Percentiles rank a stretch among this genome's conserved stretches.
Evolutionary conservation across 306 rosid species (phyloP).

Genomic region (Dicorynia guianensis): DNA sequence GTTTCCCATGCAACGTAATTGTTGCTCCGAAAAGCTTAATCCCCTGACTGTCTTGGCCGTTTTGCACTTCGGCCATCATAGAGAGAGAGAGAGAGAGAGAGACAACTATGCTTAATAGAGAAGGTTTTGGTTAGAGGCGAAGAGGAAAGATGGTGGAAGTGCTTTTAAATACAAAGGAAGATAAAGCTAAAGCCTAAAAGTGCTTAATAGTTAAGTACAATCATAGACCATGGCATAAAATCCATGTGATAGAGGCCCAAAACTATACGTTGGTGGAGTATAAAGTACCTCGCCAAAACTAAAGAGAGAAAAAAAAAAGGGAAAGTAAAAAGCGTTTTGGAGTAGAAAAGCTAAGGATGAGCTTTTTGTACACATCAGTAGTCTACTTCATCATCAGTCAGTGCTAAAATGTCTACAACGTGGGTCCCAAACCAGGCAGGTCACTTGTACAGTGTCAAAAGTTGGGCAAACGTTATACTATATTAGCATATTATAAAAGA

Average conservation of each 20-base stretch:
- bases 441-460: conserved; percentile 60
- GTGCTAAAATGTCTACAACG: conserved; percentile 44
- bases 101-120: conserved; percentile 23
- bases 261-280: conserved; percentile 39
- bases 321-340: conserved; percentile 34
- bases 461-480: conserved; percentile 23
- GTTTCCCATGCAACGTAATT: conserved; percentile 54
- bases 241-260: conserved; percentile 46
- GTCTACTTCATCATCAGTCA: conserved; percentile 58
- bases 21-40: conserved; percentile 87
- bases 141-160: conserved; percentile 27
- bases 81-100: background rate
- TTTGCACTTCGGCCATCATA: conserved; percentile 57
- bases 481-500: too few relatives aligned
- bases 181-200: conserved; percentile 37
- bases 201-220: conserved; percentile 38
- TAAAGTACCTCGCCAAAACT: conserved; percentile 42
- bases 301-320: background rate
- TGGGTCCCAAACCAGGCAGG: conserved; percentile 61
- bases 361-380: conserved; percentile 71
- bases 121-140: conserved; percentile 33
- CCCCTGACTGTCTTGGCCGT: conserved; percentile 55
- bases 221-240: conserved; percentile 24
- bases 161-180: conserved; percentile 10
- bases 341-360: conserved; percentile 51